Base-by-base conservation (phyloP, 768 basidiomycete genomes). In the Pleurotus tuber-regium region DNA sequence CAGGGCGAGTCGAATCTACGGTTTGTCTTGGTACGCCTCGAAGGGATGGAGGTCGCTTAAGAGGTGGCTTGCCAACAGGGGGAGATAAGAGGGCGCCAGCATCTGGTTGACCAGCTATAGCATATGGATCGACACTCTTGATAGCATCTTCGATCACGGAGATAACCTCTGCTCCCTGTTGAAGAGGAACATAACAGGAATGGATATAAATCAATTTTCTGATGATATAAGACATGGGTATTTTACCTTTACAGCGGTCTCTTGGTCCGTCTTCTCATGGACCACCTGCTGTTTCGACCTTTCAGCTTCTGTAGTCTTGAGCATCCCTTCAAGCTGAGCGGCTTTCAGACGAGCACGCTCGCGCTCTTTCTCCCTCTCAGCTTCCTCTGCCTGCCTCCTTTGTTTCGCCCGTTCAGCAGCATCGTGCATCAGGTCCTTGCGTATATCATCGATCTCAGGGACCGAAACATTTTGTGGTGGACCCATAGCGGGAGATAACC, bases 281-380 rank as follows among this genome's bases (percentile, higher is more conserved):
- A n/a, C n/a, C n/a, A 57, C 47, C 36, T 58, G 52, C n/a, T 53
- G 56, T 28, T 61, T 65, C 28, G 54, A 59, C 54, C 71, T 75
- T 58, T 72, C 74, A 10, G 61, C 60, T 51, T 70, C 70, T 35
- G 63, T 65, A 41, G 68, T 71, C 54, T 79, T 82, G 63, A 87
- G 80, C 62, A 74, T 82, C 50, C 76, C 86, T 67, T 89, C 88
- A 19, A 91, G 63, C 62, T 89, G 87, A 9, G 75, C 78, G 23
- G 89, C 92, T 66, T 94, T 96, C 68, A 71, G 79, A 54, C 80
- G 76, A 11, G 92, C 93, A 12, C 92, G 76, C 59, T 93, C 91
- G 58, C 82, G 81, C 65, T 87, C 86, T 41, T 80, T 85, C 62
- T 90, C 84, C 12, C 92, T 77, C 57, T 89, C 86, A 54, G 84